Evolutionary conservation across 805 yeast species (phyloP), one percentile per base, ranked within the genome.

Genomic region (Lipomyces yamadae): DNA sequence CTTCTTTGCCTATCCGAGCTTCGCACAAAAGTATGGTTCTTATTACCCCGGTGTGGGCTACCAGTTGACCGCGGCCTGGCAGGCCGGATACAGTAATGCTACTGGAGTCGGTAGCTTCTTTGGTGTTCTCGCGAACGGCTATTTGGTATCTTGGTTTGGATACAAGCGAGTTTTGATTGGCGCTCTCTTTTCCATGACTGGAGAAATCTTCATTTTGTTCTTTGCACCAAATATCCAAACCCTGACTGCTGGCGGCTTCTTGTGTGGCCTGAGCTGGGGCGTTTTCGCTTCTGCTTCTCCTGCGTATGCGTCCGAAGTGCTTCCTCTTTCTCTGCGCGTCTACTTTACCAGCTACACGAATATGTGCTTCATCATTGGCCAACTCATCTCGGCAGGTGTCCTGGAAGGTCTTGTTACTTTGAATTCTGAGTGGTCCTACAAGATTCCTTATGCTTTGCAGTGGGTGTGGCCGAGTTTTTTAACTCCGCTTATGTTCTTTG

Each of bases 281-380:
- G 78, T 80, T n/a, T 84, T 84, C 72, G 85, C 82, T 63, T 80
- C 84, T 39, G 73, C 85, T 72, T 78, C 85, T 2, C 83, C 85
- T 11, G 77, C 85, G 2, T 86, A 86, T 73, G 85, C 88, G 13
- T 79, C 86, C 13, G 89, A 86, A 71, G 84, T 85, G 48, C 79
- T 85, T 65, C 88, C 88, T 0, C 71, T 83, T 15, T 80, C 81
- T 8, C 77, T 86, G 63, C 79, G 89, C 69, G 78, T 80, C 60
- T 82, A 82, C 70, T 75, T 85, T 61, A 80, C 87, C 29, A 79
- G 85, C 10, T 81, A 77, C 65, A 81, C 82, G 64, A 84, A 84
- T 74, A 72, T 82, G 63, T 83, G 86, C 72, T 85, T 85, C 85
- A 82, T 82, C 50, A 74, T 83, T 68, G 90, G 90, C 50, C 88